These are phyloP conservation scores for Xylariaceae sp. DNA, from an alignment of 2,329 filamentous ascomycete species.

Conservation along the genomic window DNA sequence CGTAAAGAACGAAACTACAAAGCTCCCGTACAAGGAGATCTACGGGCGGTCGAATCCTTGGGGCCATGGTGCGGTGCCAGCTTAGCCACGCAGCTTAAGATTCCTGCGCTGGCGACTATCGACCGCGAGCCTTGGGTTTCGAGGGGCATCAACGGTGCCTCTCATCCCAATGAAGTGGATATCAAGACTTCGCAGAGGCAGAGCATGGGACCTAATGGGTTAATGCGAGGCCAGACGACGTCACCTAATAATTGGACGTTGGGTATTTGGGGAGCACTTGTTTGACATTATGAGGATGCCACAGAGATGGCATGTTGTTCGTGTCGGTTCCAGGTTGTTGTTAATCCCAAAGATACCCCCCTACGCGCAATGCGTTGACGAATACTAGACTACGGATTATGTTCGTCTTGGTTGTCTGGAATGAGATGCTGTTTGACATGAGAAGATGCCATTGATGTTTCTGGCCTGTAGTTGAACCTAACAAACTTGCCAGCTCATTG, in stretches of 20 bases:
- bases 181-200: conserved; percentile 56
- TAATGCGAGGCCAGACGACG: conserved; percentile 41
- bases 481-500: too few species aligned
- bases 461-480: too few species aligned
- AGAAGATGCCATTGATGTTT: background rate
- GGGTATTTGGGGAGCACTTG: conserved; percentile 58
- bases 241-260: conserved; percentile 57
- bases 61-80: conserved; percentile 76
- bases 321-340: background rate
- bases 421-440: background rate
- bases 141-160: conserved; percentile 63
- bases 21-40: conserved; percentile 50
- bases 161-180: conserved; percentile 57
- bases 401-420: background rate
- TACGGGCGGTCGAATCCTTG: conserved; percentile 66
- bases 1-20: conserved; percentile 42
- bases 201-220: conserved; percentile 58
- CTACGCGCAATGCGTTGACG: conserved; percentile 7
- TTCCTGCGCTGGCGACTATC: conserved; percentile 66
- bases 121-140: conserved; percentile 70
- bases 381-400: background rate
- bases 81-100: conserved; percentile 64
- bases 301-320: background rate
- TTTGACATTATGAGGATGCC: conserved; percentile 8
- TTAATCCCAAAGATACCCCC: conserved; percentile 16